Evolutionary conservation across 2,329 filamentous ascomycete species (phyloP).

Genomic region (Tolypocladium ophioglossoides): DNA sequence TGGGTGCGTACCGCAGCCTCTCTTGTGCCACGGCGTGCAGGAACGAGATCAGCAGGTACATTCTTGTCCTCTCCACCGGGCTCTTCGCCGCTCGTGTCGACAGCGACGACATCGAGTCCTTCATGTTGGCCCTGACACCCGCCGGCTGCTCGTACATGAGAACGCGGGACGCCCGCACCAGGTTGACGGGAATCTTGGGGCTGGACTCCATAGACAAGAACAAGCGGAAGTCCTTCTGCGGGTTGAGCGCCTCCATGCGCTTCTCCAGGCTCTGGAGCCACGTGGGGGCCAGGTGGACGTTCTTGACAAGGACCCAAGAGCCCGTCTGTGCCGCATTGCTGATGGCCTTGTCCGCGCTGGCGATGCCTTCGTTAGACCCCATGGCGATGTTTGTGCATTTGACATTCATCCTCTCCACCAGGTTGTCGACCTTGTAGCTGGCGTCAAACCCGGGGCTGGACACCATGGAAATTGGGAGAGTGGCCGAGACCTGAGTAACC

Average conservation of each 20-base stretch:
- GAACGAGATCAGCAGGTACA: slow-evolving; percentile 89
- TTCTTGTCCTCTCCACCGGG: slow-evolving; percentile 79
- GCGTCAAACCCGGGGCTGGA: slow-evolving; percentile 97
- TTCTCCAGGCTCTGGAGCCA: slow-evolving; percentile 98
- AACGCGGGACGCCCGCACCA: slow-evolving; percentile 85
- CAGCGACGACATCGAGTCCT: slow-evolving; percentile 82
- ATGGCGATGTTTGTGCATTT: slow-evolving; percentile 96
- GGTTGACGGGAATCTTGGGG: slow-evolving; percentile 91
- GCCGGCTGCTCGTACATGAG: slow-evolving; percentile 98
- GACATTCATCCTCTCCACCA: slow-evolving; percentile 75
- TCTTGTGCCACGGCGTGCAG: slow-evolving; percentile 94
- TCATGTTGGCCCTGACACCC: slow-evolving; percentile 95
- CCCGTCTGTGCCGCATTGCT: slow-evolving; percentile 84
- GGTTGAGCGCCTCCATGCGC: slow-evolving; percentile 88
- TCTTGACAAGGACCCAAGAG: slow-evolving; percentile 97
- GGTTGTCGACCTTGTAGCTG: slow-evolving; percentile 94
- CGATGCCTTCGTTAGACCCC: slow-evolving; percentile 91
- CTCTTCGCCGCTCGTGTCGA: slow-evolving; percentile 65
- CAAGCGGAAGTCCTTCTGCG: slow-evolving; percentile 82
- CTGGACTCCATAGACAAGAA: slow-evolving; percentile 98
- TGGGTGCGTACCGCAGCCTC: slow-evolving; percentile 85
- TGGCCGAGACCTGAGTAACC: slow-evolving; percentile 72
- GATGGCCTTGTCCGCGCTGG: slow-evolving; percentile 91
- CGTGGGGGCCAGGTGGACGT: slow-evolving; percentile 89
- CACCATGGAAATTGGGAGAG: slow-evolving; percentile 78